These are phyloP conservation scores for Erodium maritimum DNA, from an alignment of 345 rosid species.

Conservation along the genomic window DNA sequence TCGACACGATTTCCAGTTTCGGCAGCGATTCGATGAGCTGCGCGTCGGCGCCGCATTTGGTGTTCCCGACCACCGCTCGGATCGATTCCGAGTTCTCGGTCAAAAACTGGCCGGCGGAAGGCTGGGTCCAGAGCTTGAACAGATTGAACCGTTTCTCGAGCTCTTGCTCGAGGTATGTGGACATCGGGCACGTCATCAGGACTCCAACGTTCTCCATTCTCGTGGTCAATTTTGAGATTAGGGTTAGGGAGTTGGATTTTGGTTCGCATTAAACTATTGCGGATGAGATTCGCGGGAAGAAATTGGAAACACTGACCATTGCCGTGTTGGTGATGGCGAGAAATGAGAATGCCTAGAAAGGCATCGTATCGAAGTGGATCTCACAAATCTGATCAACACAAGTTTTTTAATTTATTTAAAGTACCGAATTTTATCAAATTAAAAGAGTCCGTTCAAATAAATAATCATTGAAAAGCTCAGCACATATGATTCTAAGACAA, in stretches of 20 bases:
- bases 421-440: no score
- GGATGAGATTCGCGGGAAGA: background rate
- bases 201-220: background rate
- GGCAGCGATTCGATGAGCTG: background rate
- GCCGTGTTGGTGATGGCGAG: no score
- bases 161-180: background rate
- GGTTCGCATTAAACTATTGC: background rate
- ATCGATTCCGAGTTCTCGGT: background rate
- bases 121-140: background rate
- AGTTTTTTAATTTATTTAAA: no score
- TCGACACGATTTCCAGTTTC: background rate
- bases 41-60: background rate
- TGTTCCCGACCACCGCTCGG: background rate
- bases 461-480: no score
- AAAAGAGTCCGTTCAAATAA: no score
- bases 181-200: background rate
- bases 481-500: no score
- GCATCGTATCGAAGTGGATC: no score
- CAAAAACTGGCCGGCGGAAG: background rate
- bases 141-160: background rate
- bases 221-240: background rate
- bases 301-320: background rate
- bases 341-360: no score
- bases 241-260: background rate
- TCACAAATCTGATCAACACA: no score